phyloP scores from a whole-genome alignment of 805 yeast species.

The Geotrichum ghanense region DNA sequence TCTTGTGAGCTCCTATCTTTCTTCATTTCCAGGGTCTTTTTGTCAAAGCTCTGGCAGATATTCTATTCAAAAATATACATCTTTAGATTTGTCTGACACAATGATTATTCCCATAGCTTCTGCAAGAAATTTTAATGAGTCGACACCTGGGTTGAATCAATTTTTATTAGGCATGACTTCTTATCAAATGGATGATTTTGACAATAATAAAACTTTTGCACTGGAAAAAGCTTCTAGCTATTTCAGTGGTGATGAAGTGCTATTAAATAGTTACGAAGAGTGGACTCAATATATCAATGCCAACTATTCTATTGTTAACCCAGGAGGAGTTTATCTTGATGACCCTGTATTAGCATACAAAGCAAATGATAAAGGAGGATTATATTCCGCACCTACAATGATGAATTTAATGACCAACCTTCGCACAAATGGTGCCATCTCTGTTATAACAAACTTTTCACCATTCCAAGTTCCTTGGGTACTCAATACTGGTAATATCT shows the following conservation, averaged over 20 bases:
- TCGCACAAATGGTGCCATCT: slow-evolving; percentile 19
- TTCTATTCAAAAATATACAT: slow-evolving; percentile 10
- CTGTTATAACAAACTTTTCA: slow-evolving; percentile 21
- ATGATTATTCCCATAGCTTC: slow-evolving; percentile 6
- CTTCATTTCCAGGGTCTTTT: slow-evolving; percentile 12
- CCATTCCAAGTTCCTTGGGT: slow-evolving; percentile 26
- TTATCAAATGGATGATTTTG: neutral
- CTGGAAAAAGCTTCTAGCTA: neutral
- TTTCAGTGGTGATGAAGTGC: slow-evolving; percentile 3
- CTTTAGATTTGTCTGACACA: slow-evolving; percentile 6
- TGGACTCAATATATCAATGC: slow-evolving; percentile 14
- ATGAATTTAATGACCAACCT: slow-evolving; percentile 22
- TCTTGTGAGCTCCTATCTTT: slow-evolving; percentile 14
- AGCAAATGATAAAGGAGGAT: slow-evolving; percentile 17
- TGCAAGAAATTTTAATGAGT: neutral
- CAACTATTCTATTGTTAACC: slow-evolving; percentile 18
- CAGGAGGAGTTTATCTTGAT: slow-evolving; percentile 24
- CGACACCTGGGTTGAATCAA: neutral
- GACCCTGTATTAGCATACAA: slow-evolving; percentile 20
- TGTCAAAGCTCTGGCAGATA: slow-evolving; percentile 11
- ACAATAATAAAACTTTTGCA: neutral
- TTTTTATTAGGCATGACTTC: neutral
- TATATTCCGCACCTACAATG: slow-evolving; percentile 17
- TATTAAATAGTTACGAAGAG: slow-evolving; percentile 14
- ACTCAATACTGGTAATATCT: slow-evolving; percentile 22